Conservation (phyloP, 495 filamentous ascomycete genomes). For the Trichoderma virens region DNA sequence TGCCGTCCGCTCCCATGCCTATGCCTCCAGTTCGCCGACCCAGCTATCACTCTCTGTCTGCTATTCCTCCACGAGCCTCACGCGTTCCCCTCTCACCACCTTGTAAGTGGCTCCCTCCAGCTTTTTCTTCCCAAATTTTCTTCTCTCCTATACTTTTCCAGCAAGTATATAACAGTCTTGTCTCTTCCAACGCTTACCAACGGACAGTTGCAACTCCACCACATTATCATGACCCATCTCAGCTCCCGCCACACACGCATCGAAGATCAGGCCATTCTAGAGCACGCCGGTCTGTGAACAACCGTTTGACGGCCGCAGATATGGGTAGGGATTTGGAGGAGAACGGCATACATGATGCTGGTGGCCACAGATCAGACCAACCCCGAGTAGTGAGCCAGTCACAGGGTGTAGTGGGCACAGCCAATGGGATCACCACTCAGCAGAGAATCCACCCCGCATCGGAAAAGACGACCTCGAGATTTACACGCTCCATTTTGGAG, state of each 20-base stretch:
- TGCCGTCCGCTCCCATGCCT: background rate
- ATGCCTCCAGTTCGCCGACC: background rate
- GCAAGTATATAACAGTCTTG: too few species aligned
- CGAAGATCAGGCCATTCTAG: background rate
- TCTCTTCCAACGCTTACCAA: background rate
- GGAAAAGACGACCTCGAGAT: slow-evolving; percentile 27
- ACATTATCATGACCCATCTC: background rate
- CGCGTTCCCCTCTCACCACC: background rate
- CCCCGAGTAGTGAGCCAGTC: too few species aligned
- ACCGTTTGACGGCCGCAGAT: background rate
- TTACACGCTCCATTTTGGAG: slow-evolving; percentile 37
- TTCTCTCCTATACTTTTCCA: too few species aligned
- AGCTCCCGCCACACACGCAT: background rate
- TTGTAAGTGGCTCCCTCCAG: background rate
- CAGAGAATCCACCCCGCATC: too few species aligned
- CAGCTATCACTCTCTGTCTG: background rate
- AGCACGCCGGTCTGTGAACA: background rate
- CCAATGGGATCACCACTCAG: too few species aligned
- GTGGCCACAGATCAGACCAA: background rate
- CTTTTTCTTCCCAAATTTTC: too few species aligned
- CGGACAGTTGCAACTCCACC: background rate
- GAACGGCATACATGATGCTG: background rate
- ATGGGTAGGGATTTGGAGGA: background rate
- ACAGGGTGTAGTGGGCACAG: too few species aligned
- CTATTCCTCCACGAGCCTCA: background rate